Base-by-base conservation (phyloP, 1,284 basidiomycete species). In the Porodaedalea pini region DNA sequence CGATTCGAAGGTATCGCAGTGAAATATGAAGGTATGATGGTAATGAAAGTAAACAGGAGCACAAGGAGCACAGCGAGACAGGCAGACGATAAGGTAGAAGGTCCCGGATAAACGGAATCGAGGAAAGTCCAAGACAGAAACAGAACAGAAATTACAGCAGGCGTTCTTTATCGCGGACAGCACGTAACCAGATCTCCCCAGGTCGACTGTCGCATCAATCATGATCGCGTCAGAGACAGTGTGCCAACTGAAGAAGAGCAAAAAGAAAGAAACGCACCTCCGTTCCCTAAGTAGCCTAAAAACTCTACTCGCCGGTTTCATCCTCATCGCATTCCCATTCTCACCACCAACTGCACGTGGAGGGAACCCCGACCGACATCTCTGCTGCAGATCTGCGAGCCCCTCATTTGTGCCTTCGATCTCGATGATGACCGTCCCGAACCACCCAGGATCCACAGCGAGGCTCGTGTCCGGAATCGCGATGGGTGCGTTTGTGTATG, bases 331-430 rank as follows among this genome's bases (percentile, higher is more conserved):
- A 55, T 59, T 68, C 62, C 68, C 66, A 66, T 70, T 64, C 57
- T 59, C 55, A 1, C 68, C 43, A 4, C 59, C 60, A 56, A 65
- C 69, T 31, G 77, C 78, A 49, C 83, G 73, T 2, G 81, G 79
- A 34, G 86, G 83, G 67, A 88, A 88, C 8, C 76, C 81, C 0
- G 80, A 80, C 1, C 82, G 79, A 68, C 88, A 90, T 4, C 90
- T 78, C 51, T 77, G 78, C 63, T 87, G 86, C 60, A 92, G 73
- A 70, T 92, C 90, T n/a, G 78, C 82, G 21, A 90, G 75, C 5
- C 86, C 83, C 67, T 92, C 90, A 65, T 90, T 87, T 51, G 90
- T 92, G 36, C 90, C 90, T 67, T 91, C 89, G 13, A 86, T 82
- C 73, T 91, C 90, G 23, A 92, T 78, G 23, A 92, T 80, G 51